A percentile compares a stretch with the other conserved stretches of the same genome.
These are phyloP conservation scores for Solanum pennellii DNA, from an alignment of 257 asterid genomes.

Conservation along the genomic window DNA sequence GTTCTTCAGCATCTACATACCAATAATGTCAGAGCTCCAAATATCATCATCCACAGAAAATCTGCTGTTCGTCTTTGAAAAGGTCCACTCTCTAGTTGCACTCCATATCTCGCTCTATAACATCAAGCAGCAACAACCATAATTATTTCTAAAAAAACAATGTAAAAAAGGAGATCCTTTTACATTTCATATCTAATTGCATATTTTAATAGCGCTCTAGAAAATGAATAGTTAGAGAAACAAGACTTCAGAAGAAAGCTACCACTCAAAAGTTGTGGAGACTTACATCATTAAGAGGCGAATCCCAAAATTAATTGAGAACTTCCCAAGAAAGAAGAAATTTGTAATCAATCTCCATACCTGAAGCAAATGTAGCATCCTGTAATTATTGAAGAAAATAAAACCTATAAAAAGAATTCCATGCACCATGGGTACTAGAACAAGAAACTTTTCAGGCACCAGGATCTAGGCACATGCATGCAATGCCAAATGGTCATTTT, in stretches of 20 bases:
- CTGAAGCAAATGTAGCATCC: slow-evolving; percentile 23
- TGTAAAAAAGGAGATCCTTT: neutral
- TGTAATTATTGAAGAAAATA: neutral
- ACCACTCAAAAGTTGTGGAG: neutral
- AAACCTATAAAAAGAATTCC: neutral
- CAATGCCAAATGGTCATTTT: neutral
- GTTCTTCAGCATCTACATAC: slow-evolving; percentile 20
- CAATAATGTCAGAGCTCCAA: slow-evolving; percentile 77
- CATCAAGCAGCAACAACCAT: slow-evolving; percentile 6
- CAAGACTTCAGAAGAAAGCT: neutral
- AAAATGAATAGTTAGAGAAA: neutral
- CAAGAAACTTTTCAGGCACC: neutral
- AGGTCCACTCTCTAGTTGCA: slow-evolving; percentile 86
- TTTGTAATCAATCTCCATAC: slow-evolving; percentile 71
- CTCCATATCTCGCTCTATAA: slow-evolving; percentile 92
- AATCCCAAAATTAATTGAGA: slow-evolving; percentile 91
- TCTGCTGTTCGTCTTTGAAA: slow-evolving; percentile 90
- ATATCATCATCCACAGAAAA: slow-evolving; percentile 96
- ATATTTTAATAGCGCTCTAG: neutral
- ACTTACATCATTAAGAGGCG: slow-evolving; percentile 97
- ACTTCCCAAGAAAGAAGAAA: slow-evolving; percentile 79
- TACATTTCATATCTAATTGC: neutral
- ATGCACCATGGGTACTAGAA: neutral
- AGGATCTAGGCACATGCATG: neutral
- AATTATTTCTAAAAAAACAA: neutral